Evolutionary conservation across 495 filamentous ascomycete species (phyloP).

Genomic region (Halenospora varia): DNA sequence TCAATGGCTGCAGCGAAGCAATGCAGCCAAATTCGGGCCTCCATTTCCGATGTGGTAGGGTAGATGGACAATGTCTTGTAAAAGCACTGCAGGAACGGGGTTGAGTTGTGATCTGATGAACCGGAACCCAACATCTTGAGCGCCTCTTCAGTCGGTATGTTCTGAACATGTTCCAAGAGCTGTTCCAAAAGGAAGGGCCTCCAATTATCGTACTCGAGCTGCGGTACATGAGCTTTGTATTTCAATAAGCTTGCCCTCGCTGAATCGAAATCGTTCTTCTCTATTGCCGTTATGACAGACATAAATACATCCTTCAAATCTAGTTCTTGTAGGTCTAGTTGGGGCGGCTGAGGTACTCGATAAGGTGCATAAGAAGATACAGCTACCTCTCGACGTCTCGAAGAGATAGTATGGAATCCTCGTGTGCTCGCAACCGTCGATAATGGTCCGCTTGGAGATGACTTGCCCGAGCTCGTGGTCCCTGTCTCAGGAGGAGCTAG

Average conservation of each 20-base stretch:
- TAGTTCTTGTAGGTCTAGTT: neutral
- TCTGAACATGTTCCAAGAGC: constrained; percentile 35
- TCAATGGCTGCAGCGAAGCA: constrained; percentile 34
- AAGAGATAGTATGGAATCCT: constrained; percentile 17
- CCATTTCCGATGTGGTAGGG: constrained; percentile 30
- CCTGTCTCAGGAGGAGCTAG: neutral
- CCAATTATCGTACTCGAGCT: constrained; percentile 13
- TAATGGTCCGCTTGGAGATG: neutral
- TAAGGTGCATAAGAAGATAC: too few relatives aligned
- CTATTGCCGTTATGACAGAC: neutral
- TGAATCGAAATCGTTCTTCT: constrained; percentile 10
- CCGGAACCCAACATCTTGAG: constrained; percentile 36
- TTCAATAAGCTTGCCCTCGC: constrained; percentile 2
- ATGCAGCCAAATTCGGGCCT: constrained; percentile 32
- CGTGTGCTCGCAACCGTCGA: constrained; percentile 9
- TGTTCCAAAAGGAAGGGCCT: constrained; percentile 17
- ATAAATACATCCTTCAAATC: constrained; percentile 8
- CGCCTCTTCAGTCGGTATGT: constrained; percentile 29
- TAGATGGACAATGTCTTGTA: constrained; percentile 30
- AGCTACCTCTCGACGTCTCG: too few relatives aligned
- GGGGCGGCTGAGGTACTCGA: neutral
- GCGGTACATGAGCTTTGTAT: constrained; percentile 1
- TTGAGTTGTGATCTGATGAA: constrained; percentile 39
- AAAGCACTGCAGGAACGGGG: constrained; percentile 45
- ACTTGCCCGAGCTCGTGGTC: neutral